Percentiles rank a stretch among this genome's conserved stretches.
These are phyloP conservation scores for Graphilbum fragrans DNA, from an alignment of 2,329 filamentous ascomycete species.

Conservation along the genomic window DNA sequence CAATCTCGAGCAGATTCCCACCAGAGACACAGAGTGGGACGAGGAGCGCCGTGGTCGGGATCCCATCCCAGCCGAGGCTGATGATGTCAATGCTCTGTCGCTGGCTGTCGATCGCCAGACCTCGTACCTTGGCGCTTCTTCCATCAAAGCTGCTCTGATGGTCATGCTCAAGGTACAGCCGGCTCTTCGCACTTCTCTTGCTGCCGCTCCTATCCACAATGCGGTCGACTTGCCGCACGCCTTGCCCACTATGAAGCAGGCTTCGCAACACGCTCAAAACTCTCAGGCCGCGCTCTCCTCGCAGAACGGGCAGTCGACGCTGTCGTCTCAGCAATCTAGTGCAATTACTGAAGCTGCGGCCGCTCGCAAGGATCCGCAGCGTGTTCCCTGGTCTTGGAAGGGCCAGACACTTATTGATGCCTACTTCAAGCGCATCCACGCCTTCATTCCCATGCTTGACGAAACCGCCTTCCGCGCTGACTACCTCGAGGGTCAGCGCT, in stretches of 20 bases:
- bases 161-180: conserved; percentile 52
- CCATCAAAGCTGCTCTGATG: conserved; percentile 61
- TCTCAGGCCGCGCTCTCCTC: background rate
- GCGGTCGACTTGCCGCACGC: conserved; percentile 33
- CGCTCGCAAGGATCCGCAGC: conserved; percentile 28
- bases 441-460: conserved; percentile 62
- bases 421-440: conserved; percentile 64
- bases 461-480: conserved; percentile 57
- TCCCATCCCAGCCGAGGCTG: conserved; percentile 49
- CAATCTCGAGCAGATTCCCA: conserved; percentile 57
- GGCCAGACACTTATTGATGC: conserved; percentile 59
- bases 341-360: background rate
- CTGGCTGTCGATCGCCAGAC: conserved; percentile 44
- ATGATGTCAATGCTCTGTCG: conserved; percentile 61
- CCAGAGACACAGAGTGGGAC: conserved; percentile 53
- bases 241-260: conserved; percentile 29
- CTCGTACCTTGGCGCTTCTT: conserved; percentile 62
- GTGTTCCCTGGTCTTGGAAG: conserved; percentile 47
- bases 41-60: conserved; percentile 46
- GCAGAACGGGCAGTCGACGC: too few species aligned
- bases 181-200: conserved; percentile 28
- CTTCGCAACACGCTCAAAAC: conserved; percentile 13
- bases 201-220: conserved; percentile 28
- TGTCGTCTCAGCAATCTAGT: too few species aligned
- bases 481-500: conserved; percentile 48